Evolutionary conservation across 106 monocot genomes (phyloP), one percentile per base, ranked within the genome.

Genomic region (Agapanthus africanus): DNA sequence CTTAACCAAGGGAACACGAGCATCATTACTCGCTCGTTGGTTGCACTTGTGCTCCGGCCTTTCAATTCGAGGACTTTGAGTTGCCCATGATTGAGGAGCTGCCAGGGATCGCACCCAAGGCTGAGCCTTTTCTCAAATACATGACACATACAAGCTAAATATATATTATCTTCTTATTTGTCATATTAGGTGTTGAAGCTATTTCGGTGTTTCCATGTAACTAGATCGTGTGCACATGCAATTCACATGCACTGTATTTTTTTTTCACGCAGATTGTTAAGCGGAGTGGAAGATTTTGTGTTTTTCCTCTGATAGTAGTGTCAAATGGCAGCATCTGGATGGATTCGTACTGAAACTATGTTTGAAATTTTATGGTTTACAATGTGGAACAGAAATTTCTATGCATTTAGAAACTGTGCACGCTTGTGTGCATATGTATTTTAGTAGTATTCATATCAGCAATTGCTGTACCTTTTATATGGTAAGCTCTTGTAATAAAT

Each of bases 31-130:
- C 95, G 42, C 75, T 95, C 33, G 88, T 91, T 25, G 95, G 95
- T 35, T 91, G 88, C 76, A 91, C 88, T 25, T 95, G 91, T 52
- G 88, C 95, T 23, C 91, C 91, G 9, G 95, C 77, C 8, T 95
- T 95, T 67, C 95, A 95, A 73, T 95, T 85, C 38, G 86, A 95
- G 40, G 95, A 95, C 56, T 91, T 86, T 40, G 84, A 88, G 73
- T 74, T 90, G 36, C 86, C 80, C 39, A 78, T 63, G 16, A 33
- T 34, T 36, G 71, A 26, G 4, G 83, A 90, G 3, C 16, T 80
- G 38, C 46, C 44, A 11, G 7, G 59, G 37, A 38, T 86, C 35
- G 83, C 80, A 83, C 90, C 90, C 11, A 65, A 73, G 35, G 85
- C 78, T 10, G 83, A 80, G 50, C 90, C 90, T 14, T 78, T 90